Evolutionary conservation across 2,329 filamentous ascomycete species (phyloP).

Genomic region (Graphilbum ipis-grandicollis): DNA sequence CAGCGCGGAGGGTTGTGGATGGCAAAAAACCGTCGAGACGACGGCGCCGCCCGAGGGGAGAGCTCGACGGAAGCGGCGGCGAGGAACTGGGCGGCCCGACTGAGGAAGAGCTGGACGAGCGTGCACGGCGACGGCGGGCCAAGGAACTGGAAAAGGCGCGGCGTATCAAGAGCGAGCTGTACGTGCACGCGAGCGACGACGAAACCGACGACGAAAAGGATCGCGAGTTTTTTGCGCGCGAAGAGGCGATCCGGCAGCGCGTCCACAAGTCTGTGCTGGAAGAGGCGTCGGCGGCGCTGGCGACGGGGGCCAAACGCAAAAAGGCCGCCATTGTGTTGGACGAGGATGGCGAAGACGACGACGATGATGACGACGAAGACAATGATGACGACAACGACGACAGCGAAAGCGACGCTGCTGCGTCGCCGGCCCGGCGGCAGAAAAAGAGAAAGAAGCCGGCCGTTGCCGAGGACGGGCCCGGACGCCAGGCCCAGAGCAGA

Average conservation of each 20-base stretch:
- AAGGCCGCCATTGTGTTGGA: conserved; percentile 10
- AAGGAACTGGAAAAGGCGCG: conserved; percentile 60
- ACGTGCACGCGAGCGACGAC: conserved; percentile 72
- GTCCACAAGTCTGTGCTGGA: conserved; percentile 19
- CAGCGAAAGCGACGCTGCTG: conserved; percentile 7
- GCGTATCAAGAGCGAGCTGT: conserved; percentile 72
- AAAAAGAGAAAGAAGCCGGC: too few species aligned
- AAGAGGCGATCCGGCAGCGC: conserved; percentile 46
- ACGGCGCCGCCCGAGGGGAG: conserved; percentile 24
- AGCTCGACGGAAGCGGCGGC: conserved; percentile 22
- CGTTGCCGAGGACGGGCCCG: too few species aligned
- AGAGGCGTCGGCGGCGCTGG: conserved; percentile 7
- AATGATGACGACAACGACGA: conserved; percentile 14
- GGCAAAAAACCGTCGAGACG: conserved; percentile 34
- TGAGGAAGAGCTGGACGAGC: conserved; percentile 45
- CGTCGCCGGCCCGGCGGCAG: neutral
- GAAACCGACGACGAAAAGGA: conserved; percentile 65
- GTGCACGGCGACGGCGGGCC: conserved; percentile 41
- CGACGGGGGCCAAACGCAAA: conserved; percentile 6
- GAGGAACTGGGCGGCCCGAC: conserved; percentile 26
- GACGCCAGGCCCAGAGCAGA: too few species aligned
- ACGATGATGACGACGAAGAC: conserved; percentile 6
- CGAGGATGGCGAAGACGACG: conserved; percentile 3
- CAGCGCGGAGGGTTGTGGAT: conserved; percentile 33
- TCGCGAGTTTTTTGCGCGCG: conserved; percentile 58